Evolutionary conservation across 345 rosid genomes (phyloP).

Genomic region (Acer saccharum): DNA sequence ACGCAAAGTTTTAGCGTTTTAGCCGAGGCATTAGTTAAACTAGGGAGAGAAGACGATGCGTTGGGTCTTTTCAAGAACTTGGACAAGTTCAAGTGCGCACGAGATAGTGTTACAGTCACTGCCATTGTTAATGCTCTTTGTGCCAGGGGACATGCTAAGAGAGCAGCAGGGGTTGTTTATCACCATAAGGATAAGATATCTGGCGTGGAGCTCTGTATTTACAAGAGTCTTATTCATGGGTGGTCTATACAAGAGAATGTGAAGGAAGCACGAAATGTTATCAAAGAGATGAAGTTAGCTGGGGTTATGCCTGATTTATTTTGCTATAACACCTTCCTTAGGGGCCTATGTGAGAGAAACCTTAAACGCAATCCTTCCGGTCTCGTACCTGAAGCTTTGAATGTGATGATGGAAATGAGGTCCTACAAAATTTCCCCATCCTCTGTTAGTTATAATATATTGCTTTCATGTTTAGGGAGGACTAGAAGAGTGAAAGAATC

Average conservation of each 20-base stretch:
- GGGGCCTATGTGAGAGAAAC: constrained; percentile 71
- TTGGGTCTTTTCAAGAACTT: constrained; percentile 84
- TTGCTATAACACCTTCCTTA: constrained; percentile 71
- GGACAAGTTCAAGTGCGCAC: constrained; percentile 72
- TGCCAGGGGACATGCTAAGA: constrained; percentile 76
- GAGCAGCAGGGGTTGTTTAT: constrained; percentile 72
- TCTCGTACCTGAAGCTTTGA: constrained; percentile 80
- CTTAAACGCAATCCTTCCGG: constrained; percentile 71
- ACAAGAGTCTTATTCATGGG: constrained; percentile 66
- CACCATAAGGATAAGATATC: constrained; percentile 62
- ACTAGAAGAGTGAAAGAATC: constrained; percentile 81
- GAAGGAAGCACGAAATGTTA: constrained; percentile 68
- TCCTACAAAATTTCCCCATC: constrained; percentile 57
- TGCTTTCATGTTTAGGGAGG: constrained; percentile 79
- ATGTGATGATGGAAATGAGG: constrained; percentile 89
- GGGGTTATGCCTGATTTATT: constrained; percentile 63
- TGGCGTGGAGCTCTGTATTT: constrained; percentile 49
- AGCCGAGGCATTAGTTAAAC: constrained; percentile 66
- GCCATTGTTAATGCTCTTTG: constrained; percentile 75
- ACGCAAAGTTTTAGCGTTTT: constrained; percentile 58
- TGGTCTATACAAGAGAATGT: constrained; percentile 69
- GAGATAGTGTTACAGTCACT: constrained; percentile 53
- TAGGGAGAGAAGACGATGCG: constrained; percentile 82
- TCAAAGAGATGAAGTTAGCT: constrained; percentile 72
- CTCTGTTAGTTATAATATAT: constrained; percentile 64